Evolutionary conservation across 2,329 filamentous ascomycete species (phyloP), one percentile per base, ranked within the genome.

Genomic region (Chaetomium sp.): DNA sequence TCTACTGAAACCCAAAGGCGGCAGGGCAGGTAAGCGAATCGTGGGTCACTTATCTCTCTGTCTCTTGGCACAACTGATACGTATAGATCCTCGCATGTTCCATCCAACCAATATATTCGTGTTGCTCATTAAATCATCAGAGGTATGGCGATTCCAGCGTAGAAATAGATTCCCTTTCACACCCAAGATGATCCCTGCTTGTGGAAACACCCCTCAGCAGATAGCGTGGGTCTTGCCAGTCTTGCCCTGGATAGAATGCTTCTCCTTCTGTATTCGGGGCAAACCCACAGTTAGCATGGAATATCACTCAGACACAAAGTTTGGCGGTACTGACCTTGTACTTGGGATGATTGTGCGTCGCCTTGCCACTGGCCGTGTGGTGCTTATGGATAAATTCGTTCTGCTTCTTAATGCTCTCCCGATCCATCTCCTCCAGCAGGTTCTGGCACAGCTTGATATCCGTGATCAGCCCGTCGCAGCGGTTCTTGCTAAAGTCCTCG

Each of bases 211-310:
- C 19, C 11, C 34, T 56, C 82, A 96, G 73, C 91, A 96, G 57
- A 95, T 77, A 41, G 83, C 86, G 71, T 96, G 91, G 1, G 90
- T 92, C 81, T 96, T 96, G 54, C 90, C 91, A 56, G 83, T 82
- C 81, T 94, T 91, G 12, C 89, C 91, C 74, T 95, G 89, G 63
- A 97, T 74, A 55, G 87, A 92, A 72, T 97, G 92, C 64, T 82
- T 82, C 75, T 96, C 91, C 60, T 86, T 82, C 73, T 85, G 71
- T 60, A 52, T 1, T 0, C 0, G 40, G 11, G 44, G 19, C 19
- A 27, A 27, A 27, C 19, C 19, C 19, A 27, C 19, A 27, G 19
- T 45, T 37, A 57, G 63, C 49, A 64, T 62, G 38, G 48, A 35
- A 52, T 9, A 38, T 6, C 42, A 12, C 11, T 27, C 36, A 12